Evolutionary conservation across 768 basidiomycete genomes (phyloP).

Genomic region (Peribolospora kevripleyi): DNA sequence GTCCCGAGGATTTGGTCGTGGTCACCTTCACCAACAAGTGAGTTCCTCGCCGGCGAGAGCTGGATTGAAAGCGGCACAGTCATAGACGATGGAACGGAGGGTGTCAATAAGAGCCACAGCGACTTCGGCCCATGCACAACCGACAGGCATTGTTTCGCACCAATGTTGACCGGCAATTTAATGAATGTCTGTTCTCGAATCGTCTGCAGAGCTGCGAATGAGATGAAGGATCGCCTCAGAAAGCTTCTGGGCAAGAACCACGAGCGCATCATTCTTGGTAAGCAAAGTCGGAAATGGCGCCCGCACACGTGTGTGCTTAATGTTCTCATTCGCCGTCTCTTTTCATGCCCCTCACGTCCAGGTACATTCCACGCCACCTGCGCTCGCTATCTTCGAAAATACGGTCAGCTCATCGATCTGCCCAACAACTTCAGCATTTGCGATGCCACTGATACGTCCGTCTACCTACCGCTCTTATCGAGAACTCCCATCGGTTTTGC

Average conservation of each 20-base stretch:
- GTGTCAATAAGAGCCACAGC: too few species aligned
- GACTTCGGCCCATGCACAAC: too few species aligned
- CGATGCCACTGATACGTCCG: constrained; percentile 25
- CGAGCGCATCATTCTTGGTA: constrained; percentile 23
- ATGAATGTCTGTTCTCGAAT: too few species aligned
- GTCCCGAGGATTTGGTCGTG: constrained; percentile 17
- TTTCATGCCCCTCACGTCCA: constrained; percentile 21
- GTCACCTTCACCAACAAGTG: constrained; percentile 64
- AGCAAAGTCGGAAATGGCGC: not conserved
- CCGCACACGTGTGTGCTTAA: too few species aligned
- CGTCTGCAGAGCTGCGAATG: constrained; percentile 36
- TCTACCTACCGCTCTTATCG: not conserved
- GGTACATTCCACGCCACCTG: constrained; percentile 64
- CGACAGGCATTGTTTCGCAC: too few species aligned
- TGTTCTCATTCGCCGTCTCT: constrained; percentile 1
- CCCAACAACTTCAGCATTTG: constrained; percentile 56
- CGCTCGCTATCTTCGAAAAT: constrained; percentile 42
- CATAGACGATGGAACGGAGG: too few species aligned
- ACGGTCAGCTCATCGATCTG: constrained; percentile 34
- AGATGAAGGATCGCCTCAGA: constrained; percentile 49
- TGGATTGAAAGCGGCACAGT: not conserved
- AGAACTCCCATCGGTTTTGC: not conserved
- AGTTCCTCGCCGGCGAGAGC: not conserved
- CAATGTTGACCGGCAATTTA: too few species aligned
- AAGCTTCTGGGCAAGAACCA: constrained; percentile 39